These are phyloP conservation scores for Mycothermus thermophilus DNA, from an alignment of 495 filamentous ascomycete genomes.

Conservation along the genomic window DNA sequence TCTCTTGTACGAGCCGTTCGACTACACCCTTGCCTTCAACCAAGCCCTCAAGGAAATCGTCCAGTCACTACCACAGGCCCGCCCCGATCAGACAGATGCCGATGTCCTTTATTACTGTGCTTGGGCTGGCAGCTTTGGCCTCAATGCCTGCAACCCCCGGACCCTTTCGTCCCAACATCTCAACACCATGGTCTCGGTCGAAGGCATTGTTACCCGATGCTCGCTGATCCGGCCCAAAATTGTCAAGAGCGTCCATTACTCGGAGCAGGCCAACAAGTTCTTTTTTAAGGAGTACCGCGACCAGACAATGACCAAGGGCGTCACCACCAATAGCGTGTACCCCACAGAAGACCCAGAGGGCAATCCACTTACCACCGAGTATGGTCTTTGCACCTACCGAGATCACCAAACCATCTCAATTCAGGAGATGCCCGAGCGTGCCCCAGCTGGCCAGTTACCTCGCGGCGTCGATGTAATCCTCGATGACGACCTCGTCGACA, in stretches of 20 bases:
- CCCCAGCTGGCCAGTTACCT: conserved; percentile 89
- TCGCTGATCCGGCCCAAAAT: conserved; percentile 93
- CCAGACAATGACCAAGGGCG: conserved; percentile 88
- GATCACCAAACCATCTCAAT: conserved; percentile 98
- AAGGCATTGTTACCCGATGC: conserved; percentile 94
- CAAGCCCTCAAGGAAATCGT: conserved; percentile 78
- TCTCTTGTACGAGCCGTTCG: conserved; percentile 74
- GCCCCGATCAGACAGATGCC: conserved; percentile 34
- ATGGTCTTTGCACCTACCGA: conserved; percentile 86
- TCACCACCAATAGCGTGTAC: conserved; percentile 79
- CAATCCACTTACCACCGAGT: conserved; percentile 76
- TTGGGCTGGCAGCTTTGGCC: conserved; percentile 86
- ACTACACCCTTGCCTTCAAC: conserved; percentile 76
- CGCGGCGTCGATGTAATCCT: conserved; percentile 95
- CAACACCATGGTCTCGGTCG: conserved; percentile 92
- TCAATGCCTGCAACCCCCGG: conserved; percentile 86
- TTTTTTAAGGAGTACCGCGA: conserved; percentile 78
- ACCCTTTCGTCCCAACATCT: conserved; percentile 78
- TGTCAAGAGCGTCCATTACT: conserved; percentile 94
- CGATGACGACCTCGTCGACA: conserved; percentile 93
- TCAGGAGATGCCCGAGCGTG: conserved; percentile 98
- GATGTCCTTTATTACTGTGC: conserved; percentile 79
- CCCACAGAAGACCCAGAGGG: conserved; percentile 85
- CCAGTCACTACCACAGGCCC: conserved; percentile 52
- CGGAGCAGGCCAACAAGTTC: conserved; percentile 70